phyloP scores from a whole-genome alignment of 208 protist genomes.

The Crithidia sp. region DNA sequence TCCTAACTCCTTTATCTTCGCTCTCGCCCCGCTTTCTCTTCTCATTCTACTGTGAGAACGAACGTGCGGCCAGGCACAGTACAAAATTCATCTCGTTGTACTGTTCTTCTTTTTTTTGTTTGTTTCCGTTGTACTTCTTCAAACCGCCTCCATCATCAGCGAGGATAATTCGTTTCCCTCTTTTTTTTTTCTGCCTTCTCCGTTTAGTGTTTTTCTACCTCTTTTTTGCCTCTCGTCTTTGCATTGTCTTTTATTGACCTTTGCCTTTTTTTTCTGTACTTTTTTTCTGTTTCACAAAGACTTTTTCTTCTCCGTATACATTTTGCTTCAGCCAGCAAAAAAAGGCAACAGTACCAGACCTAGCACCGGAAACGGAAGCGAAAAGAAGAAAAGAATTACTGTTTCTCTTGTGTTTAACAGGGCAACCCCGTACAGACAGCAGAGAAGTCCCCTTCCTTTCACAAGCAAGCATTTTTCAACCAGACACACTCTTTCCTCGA shows the following conservation, averaged over 20 bases:
- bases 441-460: no score
- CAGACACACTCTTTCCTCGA: not conserved
- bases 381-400: slow-evolving; percentile 5
- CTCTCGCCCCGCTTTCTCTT: not conserved
- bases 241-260: not conserved
- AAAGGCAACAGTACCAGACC: no score
- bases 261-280: not conserved
- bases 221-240: slow-evolving; percentile 10
- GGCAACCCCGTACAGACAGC: no score
- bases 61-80: no score
- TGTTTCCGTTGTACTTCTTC: not conserved
- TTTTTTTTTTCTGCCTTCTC: not conserved
- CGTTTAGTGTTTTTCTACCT: not conserved
- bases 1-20: not conserved
- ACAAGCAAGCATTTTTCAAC: no score
- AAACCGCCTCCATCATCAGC: not conserved
- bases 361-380: not conserved
- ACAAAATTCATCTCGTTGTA: not conserved
- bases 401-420: not conserved
- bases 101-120: slow-evolving; percentile 1
- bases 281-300: not conserved
- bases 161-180: not conserved
- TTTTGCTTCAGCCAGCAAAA: slow-evolving; percentile 2
- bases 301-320: slow-evolving; percentile 3
- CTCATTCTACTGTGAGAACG: no score